These are phyloP conservation scores for Wallemia mellicola DNA, from an alignment of 1,284 basidiomycete species.

Conservation along the genomic window DNA sequence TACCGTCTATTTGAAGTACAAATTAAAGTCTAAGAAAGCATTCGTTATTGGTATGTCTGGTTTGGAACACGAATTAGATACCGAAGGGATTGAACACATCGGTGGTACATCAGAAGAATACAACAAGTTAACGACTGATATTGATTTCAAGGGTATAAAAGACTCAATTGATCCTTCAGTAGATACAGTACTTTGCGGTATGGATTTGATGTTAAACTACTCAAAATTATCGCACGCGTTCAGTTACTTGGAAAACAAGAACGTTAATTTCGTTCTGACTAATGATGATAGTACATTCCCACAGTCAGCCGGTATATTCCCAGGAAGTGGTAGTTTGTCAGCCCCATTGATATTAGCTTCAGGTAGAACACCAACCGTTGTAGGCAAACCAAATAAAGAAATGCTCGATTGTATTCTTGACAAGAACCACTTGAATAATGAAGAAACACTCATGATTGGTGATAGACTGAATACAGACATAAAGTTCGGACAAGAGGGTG, in stretches of 20 bases:
- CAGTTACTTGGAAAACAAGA: constrained; percentile 38
- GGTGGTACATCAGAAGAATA: constrained; percentile 80
- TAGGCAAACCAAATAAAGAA: constrained; percentile 69
- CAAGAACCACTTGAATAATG: constrained; percentile 68
- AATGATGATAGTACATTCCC: constrained; percentile 84
- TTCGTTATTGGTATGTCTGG: constrained; percentile 85
- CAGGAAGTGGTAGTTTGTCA: constrained; percentile 50
- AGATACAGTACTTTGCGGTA: constrained; percentile 67
- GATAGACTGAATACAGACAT: constrained; percentile 89
- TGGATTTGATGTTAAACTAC: constrained; percentile 50
- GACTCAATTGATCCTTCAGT: constrained; percentile 34
- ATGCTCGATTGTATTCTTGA: constrained; percentile 89
- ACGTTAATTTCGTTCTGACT: constrained; percentile 64
- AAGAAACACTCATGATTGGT: constrained; percentile 71
- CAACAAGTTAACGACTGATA: constrained; percentile 39
- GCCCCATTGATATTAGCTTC: constrained; percentile 49
- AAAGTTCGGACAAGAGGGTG: constrained; percentile 58
- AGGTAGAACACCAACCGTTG: constrained; percentile 33
- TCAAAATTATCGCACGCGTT: constrained; percentile 79
- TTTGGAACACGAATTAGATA: constrained; percentile 65
- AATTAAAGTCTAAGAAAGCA: constrained; percentile 73
- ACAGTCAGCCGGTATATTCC: constrained; percentile 40
- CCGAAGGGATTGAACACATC: constrained; percentile 44
- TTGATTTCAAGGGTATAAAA: constrained; percentile 33
- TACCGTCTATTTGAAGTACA: constrained; percentile 68